These are phyloP conservation scores for Ophiostoma himal-ulmi DNA, from an alignment of 2,329 filamentous ascomycete genomes.

Conservation along the genomic window DNA sequence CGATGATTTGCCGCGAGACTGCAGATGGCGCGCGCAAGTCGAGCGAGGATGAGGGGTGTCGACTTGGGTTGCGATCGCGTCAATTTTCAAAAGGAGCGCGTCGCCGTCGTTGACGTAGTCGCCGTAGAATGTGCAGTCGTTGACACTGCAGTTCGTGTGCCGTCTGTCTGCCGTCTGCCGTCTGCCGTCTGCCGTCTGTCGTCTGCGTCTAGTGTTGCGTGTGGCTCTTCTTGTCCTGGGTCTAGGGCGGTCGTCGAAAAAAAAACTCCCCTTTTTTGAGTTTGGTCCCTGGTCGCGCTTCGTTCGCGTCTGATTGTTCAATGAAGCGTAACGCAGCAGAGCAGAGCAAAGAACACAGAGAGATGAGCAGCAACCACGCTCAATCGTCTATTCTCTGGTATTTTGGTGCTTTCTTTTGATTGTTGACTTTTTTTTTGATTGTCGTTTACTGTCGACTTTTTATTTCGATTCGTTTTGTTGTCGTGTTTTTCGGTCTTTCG, in stretches of 20 bases:
- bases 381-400: not conserved
- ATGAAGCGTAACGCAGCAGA: not conserved
- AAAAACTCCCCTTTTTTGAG: constrained; percentile 12
- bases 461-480: not conserved
- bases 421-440: no score
- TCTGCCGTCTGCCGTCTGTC: not conserved
- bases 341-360: not conserved
- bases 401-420: not conserved
- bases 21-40: not conserved
- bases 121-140: not conserved
- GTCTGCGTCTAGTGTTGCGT: not conserved
- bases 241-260: not conserved
- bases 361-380: no score
- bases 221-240: not conserved
- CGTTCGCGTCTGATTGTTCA: not conserved
- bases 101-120: not conserved
- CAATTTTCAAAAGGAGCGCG: not conserved
- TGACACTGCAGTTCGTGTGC: no score
- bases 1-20: not conserved
- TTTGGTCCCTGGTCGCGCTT: constrained; percentile 7
- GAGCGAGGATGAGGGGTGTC: constrained; percentile 6
- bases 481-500: not conserved
- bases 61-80: not conserved
- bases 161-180: no score
- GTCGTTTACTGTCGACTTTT: no score